A percentile compares a stretch with the other conserved stretches of the same genome.
phyloP scores from a whole-genome alignment of 352 stramenopile genomes.

The Pythium brassicae region DNA sequence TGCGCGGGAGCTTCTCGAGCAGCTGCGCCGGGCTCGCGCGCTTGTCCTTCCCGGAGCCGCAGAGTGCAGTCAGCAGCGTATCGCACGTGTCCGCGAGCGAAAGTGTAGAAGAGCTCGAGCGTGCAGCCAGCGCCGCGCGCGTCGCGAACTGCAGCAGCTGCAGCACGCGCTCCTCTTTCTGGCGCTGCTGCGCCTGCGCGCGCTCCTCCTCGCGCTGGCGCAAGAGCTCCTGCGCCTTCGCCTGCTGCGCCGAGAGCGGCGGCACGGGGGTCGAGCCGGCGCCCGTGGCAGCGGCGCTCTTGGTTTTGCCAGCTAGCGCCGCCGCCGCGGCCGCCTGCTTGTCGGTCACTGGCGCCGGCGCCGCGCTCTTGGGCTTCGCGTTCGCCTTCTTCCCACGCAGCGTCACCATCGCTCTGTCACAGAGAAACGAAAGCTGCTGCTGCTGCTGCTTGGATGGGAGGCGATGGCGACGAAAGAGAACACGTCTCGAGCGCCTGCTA shows the following conservation, averaged over 20 bases:
- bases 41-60: constrained; percentile 48
- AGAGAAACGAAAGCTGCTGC: neutral
- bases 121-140: constrained; percentile 33
- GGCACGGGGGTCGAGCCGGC: neutral
- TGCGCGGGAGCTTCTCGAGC: constrained; percentile 52
- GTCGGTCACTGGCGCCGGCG: constrained; percentile 23
- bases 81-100: constrained; percentile 26
- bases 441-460: neutral
- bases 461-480: too few relatives aligned
- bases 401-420: constrained; percentile 43
- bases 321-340: constrained; percentile 30
- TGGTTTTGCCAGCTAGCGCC: constrained; percentile 7
- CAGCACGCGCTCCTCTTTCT: constrained; percentile 41
- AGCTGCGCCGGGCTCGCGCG: constrained; percentile 40
- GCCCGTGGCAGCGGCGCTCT: neutral
- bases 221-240: constrained; percentile 19
- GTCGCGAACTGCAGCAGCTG: constrained; percentile 43
- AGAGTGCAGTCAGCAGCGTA: constrained; percentile 50
- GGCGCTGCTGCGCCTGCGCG: constrained; percentile 23
- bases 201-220: constrained; percentile 24
- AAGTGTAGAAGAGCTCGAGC: constrained; percentile 18
- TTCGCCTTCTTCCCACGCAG: constrained; percentile 73
- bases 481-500: too few relatives aligned
- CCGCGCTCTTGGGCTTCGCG: constrained; percentile 52
- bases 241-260: constrained; percentile 8